Evolutionary conservation across 2,329 filamentous ascomycete species (phyloP).

Genomic region (Blumeriella jaapii): DNA sequence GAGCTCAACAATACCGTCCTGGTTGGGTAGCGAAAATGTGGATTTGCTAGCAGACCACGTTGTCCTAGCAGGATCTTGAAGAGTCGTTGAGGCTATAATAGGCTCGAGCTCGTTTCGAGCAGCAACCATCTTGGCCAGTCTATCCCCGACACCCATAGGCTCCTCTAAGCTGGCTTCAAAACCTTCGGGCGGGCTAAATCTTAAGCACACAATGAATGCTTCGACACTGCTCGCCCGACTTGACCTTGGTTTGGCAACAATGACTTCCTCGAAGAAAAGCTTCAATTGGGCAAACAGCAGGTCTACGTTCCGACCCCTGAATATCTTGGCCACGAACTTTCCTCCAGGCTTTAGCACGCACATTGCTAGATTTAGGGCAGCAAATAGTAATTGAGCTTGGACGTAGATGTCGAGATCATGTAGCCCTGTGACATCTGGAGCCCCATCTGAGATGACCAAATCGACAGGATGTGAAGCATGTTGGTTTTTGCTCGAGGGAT

Average conservation of each 20-base stretch:
- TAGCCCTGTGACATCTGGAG: constrained; percentile 89
- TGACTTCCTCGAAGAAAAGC: constrained; percentile 76
- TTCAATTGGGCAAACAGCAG: constrained; percentile 88
- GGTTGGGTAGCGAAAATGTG: constrained; percentile 6
- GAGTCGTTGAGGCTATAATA: constrained; percentile 30
- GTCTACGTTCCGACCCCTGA: constrained; percentile 89
- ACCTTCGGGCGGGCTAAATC: constrained; percentile 68
- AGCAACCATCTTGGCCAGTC: constrained; percentile 39
- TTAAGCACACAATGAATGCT: constrained; percentile 90
- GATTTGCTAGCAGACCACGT: constrained; percentile 30
- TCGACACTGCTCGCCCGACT: constrained; percentile 95
- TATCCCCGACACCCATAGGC: constrained; percentile 55
- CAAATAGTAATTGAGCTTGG: constrained; percentile 88
- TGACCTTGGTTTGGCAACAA: constrained; percentile 86
- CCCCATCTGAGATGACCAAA: constrained; percentile 88
- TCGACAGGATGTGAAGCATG: constrained; percentile 70
- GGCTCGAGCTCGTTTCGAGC: constrained; percentile 32
- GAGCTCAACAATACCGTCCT: constrained; percentile 21
- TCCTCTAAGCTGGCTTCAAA: constrained; percentile 67
- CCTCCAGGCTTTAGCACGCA: constrained; percentile 88
- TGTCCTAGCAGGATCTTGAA: constrained; percentile 35
- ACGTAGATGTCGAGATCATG: constrained; percentile 98
- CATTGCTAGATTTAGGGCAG: constrained; percentile 83
- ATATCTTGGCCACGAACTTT: constrained; percentile 97
- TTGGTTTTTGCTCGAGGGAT: constrained; percentile 35